Evolutionary conservation across 2,329 filamentous ascomycete species (phyloP).

Genomic region (Diplodia intermedia): DNA sequence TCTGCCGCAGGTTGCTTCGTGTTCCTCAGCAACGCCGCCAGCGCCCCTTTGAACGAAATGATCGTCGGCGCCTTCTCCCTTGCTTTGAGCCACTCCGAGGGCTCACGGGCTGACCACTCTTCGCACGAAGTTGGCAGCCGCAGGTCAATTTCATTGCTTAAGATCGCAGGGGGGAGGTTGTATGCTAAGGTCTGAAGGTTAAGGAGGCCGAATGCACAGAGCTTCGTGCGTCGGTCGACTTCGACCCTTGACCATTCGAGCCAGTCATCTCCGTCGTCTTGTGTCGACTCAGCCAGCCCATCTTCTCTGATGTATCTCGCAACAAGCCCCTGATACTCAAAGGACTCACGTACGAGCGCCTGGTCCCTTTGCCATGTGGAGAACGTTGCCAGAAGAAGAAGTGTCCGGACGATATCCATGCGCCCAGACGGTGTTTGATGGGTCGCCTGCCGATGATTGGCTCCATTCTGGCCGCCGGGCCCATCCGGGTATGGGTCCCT

Average conservation of each 20-base stretch:
- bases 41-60: conserved; percentile 37
- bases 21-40: conserved; percentile 40
- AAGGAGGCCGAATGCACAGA: conserved; percentile 22
- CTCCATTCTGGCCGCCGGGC: background rate
- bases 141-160: conserved; percentile 14
- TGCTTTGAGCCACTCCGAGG: conserved; percentile 6
- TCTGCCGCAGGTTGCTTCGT: conserved; percentile 24
- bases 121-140: conserved; percentile 5
- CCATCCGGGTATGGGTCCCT: background rate
- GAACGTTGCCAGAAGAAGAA: conserved; percentile 14
- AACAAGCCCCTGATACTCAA: conserved; percentile 16
- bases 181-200: conserved; percentile 14
- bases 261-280: conserved; percentile 9
- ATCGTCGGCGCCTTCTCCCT: conserved; percentile 31
- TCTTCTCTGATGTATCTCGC: conserved; percentile 15
- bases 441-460: conserved; percentile 33
- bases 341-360: conserved; percentile 13
- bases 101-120: conserved; percentile 11
- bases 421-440: background rate
- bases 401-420: conserved; percentile 37
- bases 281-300: background rate
- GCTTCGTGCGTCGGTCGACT: conserved; percentile 11
- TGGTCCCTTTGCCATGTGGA: conserved; percentile 15
- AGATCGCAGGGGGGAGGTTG: conserved; percentile 5
- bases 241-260: conserved; percentile 7